phyloP scores from a whole-genome alignment of 768 basidiomycete genomes.

The Albatrellus ellisii region DNA sequence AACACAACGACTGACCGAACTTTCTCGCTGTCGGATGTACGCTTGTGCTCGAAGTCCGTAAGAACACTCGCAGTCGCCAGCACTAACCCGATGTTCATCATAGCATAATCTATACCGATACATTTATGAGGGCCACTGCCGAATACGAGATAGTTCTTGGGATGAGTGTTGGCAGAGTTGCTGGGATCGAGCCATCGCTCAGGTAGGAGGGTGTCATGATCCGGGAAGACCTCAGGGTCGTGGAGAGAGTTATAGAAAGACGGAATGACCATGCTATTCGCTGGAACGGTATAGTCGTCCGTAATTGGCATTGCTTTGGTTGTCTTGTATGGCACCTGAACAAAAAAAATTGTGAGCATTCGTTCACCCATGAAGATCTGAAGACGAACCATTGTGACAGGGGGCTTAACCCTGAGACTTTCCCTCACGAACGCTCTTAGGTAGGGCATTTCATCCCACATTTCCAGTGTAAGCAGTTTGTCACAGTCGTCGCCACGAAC shows the following conservation, averaged over 20 bases:
- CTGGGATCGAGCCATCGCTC: slow-evolving; percentile 88
- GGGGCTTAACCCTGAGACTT: slow-evolving; percentile 81
- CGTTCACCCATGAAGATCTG: slow-evolving; percentile 1
- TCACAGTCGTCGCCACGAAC: slow-evolving; percentile 71
- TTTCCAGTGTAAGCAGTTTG: slow-evolving; percentile 70
- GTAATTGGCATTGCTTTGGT: slow-evolving; percentile 87
- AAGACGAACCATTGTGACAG: slow-evolving; percentile 80
- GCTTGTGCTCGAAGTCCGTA: slow-evolving; percentile 79
- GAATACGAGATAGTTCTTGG: slow-evolving; percentile 93
- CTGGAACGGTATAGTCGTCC: slow-evolving; percentile 84
- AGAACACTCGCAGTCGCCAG: slow-evolving; percentile 71
- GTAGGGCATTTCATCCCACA: slow-evolving; percentile 89
- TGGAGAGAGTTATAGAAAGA: slow-evolving; percentile 89
- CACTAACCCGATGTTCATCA: slow-evolving; percentile 78
- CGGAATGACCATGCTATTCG: slow-evolving; percentile 88
- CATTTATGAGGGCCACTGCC: slow-evolving; percentile 89
- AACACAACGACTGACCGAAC: slow-evolving; percentile 54
- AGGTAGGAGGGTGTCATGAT: slow-evolving; percentile 72
- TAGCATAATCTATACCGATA: slow-evolving; percentile 87
- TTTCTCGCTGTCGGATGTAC: slow-evolving; percentile 67
- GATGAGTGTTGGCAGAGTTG: slow-evolving; percentile 68
- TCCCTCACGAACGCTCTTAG: slow-evolving; percentile 89
- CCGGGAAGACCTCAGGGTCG: slow-evolving; percentile 76
- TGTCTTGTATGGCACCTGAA: slow-evolving; percentile 84
- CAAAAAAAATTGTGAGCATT: slow-evolving; percentile 11